phyloP scores from a whole-genome alignment of 2,329 filamentous ascomycete genomes.

The Fusarium cyanostomum region DNA sequence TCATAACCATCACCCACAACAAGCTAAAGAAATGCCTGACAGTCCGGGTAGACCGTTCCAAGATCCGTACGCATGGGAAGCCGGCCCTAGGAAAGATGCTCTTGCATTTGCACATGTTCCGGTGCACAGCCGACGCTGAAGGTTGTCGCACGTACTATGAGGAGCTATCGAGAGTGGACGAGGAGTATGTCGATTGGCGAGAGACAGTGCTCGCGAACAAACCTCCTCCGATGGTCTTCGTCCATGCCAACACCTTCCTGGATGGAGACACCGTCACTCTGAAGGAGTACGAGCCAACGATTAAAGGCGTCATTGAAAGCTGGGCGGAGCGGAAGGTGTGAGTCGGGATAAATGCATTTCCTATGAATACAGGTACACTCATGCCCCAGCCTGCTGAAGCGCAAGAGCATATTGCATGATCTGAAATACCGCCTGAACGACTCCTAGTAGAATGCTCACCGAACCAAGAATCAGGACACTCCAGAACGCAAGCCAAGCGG shows the following conservation, averaged over 20 bases:
- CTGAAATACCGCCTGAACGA: too few relatives aligned
- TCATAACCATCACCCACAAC: conserved; percentile 60
- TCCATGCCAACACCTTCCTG: conserved; percentile 46
- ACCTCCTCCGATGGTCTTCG: background rate
- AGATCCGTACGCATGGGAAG: conserved; percentile 65
- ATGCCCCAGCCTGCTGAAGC: too few relatives aligned
- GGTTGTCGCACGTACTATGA: conserved; percentile 66
- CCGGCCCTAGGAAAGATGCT: conserved; percentile 67
- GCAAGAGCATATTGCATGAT: too few relatives aligned
- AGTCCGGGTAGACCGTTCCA: conserved; percentile 65
- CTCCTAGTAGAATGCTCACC: too few relatives aligned
- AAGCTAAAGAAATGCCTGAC: conserved; percentile 57
- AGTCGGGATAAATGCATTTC: too few relatives aligned
- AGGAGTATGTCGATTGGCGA: conserved; percentile 61
- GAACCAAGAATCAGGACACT: too few relatives aligned
- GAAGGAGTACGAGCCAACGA: conserved; percentile 70
- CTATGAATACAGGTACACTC: too few relatives aligned
- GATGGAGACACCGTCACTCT: conserved; percentile 35
- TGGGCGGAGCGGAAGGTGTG: conserved; percentile 54
- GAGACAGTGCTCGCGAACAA: background rate
- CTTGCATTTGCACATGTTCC: conserved; percentile 68
- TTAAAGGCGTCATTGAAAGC: conserved; percentile 69
- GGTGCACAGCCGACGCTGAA: conserved; percentile 67
- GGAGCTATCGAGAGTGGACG: conserved; percentile 63
- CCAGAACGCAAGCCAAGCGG: too few relatives aligned